Evolutionary conservation across 768 basidiomycete species (phyloP), one percentile per base, ranked within the genome.

Genomic region (Suillus brevipes): DNA sequence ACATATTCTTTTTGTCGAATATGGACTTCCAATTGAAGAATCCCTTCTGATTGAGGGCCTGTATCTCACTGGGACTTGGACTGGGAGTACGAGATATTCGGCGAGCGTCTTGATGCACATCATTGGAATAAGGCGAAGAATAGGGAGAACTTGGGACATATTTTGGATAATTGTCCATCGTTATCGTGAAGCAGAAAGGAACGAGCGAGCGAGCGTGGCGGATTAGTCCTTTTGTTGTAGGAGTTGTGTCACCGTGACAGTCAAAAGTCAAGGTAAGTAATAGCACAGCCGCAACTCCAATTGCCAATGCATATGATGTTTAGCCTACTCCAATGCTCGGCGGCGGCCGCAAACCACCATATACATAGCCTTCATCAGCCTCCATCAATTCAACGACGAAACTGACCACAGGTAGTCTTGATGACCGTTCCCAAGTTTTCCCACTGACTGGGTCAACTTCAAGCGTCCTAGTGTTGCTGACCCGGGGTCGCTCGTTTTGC

Each of bases 21-120:
- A 85, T 43, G 6, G 76, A 66, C 49, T 80, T 81, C 78, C 81
- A 84, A 67, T 85, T 77, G 60, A 89, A 66, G 38, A 84, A 78
- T 0, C 79, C 73, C 5, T 71, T 80, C 57, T 72, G 71, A 1
- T 76, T 72, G 60, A 88, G 73, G 58, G 81, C 81, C 62, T 77
- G 79, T 43, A 70, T 71, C 74, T 89, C 88, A 70, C 86, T 88
- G 7, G 87, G 88, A 1, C 88, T 87, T 0, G 88, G 88, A 68
- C 87, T 88, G 16, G 87, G 87, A 6, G 87, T 89, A 40, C 86
- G 79, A 12, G 70, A 64, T 16, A 43, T 31, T 25, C 38, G 18
- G 0, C 75, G 72, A 23, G 10, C 10, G 64, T 69, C 64, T 13
- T 72, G 66, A 28, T 66, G 16, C 34, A 20, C 50, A 58, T 58